Evolutionary conservation across 2,329 filamentous ascomycete species (phyloP).

Genomic region (Scedosporium minutisporum): DNA sequence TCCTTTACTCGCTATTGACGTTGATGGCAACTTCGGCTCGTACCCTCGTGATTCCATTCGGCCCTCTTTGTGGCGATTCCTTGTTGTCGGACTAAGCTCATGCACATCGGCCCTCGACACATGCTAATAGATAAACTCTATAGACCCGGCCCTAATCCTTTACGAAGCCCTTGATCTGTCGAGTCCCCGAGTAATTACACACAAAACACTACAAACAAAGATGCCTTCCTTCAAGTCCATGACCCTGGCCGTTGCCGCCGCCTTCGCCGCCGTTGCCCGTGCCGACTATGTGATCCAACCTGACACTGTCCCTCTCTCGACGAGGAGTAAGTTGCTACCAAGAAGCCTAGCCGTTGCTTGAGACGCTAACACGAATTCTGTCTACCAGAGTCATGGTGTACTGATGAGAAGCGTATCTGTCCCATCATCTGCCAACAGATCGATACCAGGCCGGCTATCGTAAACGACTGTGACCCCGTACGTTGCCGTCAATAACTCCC

Average conservation of each 20-base stretch:
- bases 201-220: slow-evolving; percentile 11
- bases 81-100: background rate
- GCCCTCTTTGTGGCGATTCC: background rate
- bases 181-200: background rate
- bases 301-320: slow-evolving; percentile 39
- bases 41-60: background rate
- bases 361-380: background rate
- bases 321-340: slow-evolving; percentile 35
- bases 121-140: background rate
- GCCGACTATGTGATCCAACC: slow-evolving; percentile 56
- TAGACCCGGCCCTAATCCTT: background rate
- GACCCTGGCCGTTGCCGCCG: slow-evolving; percentile 43
- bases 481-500: slow-evolving; percentile 11
- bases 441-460: slow-evolving; percentile 37
- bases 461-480: slow-evolving; percentile 62
- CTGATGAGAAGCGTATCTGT: slow-evolving; percentile 51
- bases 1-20: background rate
- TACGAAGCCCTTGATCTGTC: background rate
- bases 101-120: background rate
- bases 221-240: slow-evolving; percentile 49
- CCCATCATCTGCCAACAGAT: slow-evolving; percentile 62
- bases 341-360: background rate
- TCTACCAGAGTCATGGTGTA: slow-evolving; percentile 52
- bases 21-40: background rate
- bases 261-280: slow-evolving; percentile 42